These are phyloP conservation scores for Apiospora arundinis DNA, from an alignment of 2,329 filamentous ascomycete genomes.

Conservation along the genomic window DNA sequence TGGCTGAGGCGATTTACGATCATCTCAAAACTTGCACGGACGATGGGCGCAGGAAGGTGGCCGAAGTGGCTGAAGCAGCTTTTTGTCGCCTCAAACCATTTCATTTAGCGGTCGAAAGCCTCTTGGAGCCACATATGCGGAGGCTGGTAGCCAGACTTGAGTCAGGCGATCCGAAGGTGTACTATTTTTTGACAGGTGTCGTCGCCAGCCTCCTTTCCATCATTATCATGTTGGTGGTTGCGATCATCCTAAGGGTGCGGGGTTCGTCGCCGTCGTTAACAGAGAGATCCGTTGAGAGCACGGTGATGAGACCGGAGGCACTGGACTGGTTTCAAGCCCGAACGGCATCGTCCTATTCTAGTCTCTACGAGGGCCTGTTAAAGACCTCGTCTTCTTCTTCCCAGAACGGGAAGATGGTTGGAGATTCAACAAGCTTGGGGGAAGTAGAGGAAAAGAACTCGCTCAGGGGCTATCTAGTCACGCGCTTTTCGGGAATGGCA, in stretches of 20 bases:
- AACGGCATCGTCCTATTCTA: background rate
- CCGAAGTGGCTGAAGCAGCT: background rate
- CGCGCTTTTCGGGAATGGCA: background rate
- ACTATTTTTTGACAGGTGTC: background rate
- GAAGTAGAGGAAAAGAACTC: background rate
- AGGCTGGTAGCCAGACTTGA: no score
- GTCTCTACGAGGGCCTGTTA: background rate
- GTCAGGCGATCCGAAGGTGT: background rate
- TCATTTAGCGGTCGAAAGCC: background rate
- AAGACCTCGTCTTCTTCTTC: background rate
- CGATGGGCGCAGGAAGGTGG: background rate
- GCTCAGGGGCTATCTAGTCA: background rate
- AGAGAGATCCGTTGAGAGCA: no score
- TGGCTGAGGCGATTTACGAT: no score
- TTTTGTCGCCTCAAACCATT: background rate
- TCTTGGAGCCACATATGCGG: background rate
- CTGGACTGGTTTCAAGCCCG: background rate
- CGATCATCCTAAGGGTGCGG: background rate
- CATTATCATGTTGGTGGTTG: background rate
- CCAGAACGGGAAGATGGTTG: background rate
- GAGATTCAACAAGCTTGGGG: background rate
- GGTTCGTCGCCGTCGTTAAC: background rate
- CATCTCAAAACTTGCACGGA: no score
- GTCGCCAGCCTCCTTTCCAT: background rate
- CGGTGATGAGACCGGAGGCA: no score